Evolutionary conservation across 768 basidiomycete species (phyloP), one percentile per base, ranked within the genome.

Genomic region (Gloeostereum incarnatum): DNA sequence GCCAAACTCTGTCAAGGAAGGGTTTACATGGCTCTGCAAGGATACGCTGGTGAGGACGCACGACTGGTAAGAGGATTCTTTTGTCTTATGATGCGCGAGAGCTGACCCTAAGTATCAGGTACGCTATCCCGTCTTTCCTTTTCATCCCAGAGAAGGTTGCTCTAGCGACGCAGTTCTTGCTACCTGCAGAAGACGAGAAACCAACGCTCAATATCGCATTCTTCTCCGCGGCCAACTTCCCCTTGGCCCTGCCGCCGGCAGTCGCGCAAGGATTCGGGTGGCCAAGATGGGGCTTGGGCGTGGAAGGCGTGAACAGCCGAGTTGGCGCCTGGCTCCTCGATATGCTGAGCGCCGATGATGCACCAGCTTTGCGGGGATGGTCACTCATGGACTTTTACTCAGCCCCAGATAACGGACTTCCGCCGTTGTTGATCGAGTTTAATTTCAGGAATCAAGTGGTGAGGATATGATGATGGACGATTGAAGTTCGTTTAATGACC

Each of bases 251-350:
- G 16, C 93, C 92, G 5, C 68, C 81, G 4, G 60, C 69, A 7
- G 65, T 94, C 17, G 87, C 93, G 4, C 73, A 72, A 46, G 92
- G 92, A 0, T 77, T 89, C 49, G 89, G 90, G 10, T 90, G 80
- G 79, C 87, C 88, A 0, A 61, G 66, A 25, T 63, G 70, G 59
- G 80, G 81, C 2, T 50, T 91, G 5, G 91, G 91, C 4, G 64
- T 91, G n/a, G 79, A 87, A 52, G 92, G 92, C 2, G 79, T 92
- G 27, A 97, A 97, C 51, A 66, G 65, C 17, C 68, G 80, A n/a
- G 60, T 89, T 3, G 79, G 71, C 2, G 61, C 59, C 38, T 94
- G 88, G 83, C 53, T 91, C 14, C 51, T 90, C 31, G 68, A 73
- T 26, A 57, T 62, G 42, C 56, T 90, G 9, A n/a, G 4, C 35